Evolutionary conservation across 1,284 basidiomycete species (phyloP), one percentile per base, ranked within the genome.

Genomic region (Anthracocystis walkeri): DNA sequence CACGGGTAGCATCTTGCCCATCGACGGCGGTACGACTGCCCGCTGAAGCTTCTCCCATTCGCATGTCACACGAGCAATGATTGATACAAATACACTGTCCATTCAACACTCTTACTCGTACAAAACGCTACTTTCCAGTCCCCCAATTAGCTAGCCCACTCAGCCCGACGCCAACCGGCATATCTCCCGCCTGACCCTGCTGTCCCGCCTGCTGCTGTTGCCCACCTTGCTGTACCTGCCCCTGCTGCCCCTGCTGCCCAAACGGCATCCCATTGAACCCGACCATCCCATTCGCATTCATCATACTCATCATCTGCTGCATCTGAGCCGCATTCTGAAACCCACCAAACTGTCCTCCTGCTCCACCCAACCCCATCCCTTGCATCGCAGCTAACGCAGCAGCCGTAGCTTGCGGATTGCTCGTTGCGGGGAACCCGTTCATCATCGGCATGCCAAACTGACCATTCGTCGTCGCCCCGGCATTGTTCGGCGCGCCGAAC

Each of bases 281-380:
- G 7, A 45, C 58, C 21, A 42, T 45, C 10, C 61, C 60, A 11
- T 57, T 27, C 4, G 27, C 60, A n/a, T 42, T 35, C 67, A 71
- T 70, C 44, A 75, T 56, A 7, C 57, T 53, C 73, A 75, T 75
- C 73, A 75, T 75, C 58, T 75, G 72, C 56, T 69, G 65, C 67
- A 66, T 62, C 53, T 69, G 62, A 18, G 23, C 55, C 12, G 58
- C 61, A 35, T 58, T 58, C 11, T 52, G 57, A 14, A 66, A 65
- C 18, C 33, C 46, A 7, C 61, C 61, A 29, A 74, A 68, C 53
- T 68, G 70, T 6, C 35, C 35, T 1, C 14, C 29, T n/a, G n/a
- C n/a, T 29, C 29, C 35, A 38, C 44, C 59, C 11, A 63, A 8
- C 6, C 71, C 71, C 61, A 74, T 69, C 1, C 52, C 49, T 29